Conservation (phyloP, 129 eudicot genomes). For the Oenanthe sinensis region DNA sequence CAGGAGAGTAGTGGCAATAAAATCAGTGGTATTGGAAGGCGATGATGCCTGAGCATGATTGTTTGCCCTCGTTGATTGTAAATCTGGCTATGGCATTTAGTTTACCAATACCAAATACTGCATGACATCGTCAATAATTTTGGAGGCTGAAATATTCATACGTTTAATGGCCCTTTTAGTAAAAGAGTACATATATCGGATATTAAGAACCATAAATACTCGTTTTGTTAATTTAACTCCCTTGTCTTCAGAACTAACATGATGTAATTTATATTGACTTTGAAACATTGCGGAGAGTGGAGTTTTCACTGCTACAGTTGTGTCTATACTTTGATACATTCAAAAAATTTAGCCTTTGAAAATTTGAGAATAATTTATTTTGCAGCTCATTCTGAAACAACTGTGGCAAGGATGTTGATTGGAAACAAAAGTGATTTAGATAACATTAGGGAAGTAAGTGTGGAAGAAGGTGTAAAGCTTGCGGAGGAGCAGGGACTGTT, state of each 20-base stretch:
- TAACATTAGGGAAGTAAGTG: conserved; percentile 12
- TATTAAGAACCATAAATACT: not conserved
- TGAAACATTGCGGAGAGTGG: not conserved
- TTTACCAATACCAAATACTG: not conserved
- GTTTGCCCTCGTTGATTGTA: not conserved
- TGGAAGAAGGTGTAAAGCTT: conserved; percentile 10
- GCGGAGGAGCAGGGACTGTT: conserved; percentile 9
- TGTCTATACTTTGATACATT: not conserved
- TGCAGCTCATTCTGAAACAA: conserved; percentile 13
- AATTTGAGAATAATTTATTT: not conserved
- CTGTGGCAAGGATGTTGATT: conserved; percentile 11
- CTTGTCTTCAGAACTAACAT: not conserved
- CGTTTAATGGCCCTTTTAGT: not conserved
- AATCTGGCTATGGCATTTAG: not conserved
- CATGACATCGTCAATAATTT: not conserved
- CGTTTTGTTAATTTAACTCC: not conserved
- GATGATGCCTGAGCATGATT: not conserved
- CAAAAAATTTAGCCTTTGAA: not conserved
- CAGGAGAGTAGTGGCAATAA: not conserved
- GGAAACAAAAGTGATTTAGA: conserved; percentile 12
- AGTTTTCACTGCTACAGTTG: not conserved
- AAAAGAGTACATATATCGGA: not conserved
- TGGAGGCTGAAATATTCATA: not conserved
- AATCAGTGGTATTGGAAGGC: not conserved
- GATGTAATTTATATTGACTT: not conserved